A percentile compares a stretch with the other conserved stretches of the same genome.
Evolutionary conservation across 139 green algal species (phyloP).

Genomic region (Chlorella vulgaris): DNA sequence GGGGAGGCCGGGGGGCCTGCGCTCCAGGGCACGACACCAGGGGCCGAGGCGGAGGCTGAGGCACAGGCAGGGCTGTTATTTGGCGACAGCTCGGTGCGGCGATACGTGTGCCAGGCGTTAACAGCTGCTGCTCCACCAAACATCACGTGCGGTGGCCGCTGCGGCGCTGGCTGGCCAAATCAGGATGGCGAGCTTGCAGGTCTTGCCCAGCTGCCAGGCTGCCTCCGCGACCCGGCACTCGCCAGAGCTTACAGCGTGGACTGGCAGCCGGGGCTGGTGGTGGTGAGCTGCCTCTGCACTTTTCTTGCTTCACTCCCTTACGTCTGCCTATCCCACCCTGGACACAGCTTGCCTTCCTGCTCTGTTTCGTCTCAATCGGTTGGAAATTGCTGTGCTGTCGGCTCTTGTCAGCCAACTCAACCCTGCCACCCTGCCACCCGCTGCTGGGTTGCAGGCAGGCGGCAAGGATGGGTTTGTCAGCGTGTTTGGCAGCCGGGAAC

Average conservation of each 20-base stretch:
- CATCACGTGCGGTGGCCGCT: background rate
- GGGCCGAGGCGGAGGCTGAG: background rate
- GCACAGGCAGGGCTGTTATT: background rate
- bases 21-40: background rate
- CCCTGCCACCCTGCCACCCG: too few relatives aligned
- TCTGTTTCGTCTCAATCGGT: too few relatives aligned
- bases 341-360: too few relatives aligned
- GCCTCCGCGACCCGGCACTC: conserved; percentile 28
- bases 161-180: too few relatives aligned
- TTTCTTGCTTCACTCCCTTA: too few relatives aligned
- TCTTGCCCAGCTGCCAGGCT: conserved; percentile 17
- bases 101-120: conserved; percentile 30
- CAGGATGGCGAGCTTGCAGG: background rate
- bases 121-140: too few relatives aligned
- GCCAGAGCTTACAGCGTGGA: conserved; percentile 32
- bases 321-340: too few relatives aligned
- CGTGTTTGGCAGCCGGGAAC: conserved; percentile 14
- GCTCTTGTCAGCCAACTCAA: too few relatives aligned
- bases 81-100: conserved; percentile 36
- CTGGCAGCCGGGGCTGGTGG: conserved; percentile 35
- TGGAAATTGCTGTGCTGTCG: too few relatives aligned
- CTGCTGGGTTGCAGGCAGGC: conserved; percentile 27
- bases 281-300: conserved; percentile 25
- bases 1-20: too few relatives aligned
- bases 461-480: conserved; percentile 34